Evolutionary conservation across 1,284 basidiomycete species (phyloP).

Genomic region (Thecaphora thlaspeos): DNA sequence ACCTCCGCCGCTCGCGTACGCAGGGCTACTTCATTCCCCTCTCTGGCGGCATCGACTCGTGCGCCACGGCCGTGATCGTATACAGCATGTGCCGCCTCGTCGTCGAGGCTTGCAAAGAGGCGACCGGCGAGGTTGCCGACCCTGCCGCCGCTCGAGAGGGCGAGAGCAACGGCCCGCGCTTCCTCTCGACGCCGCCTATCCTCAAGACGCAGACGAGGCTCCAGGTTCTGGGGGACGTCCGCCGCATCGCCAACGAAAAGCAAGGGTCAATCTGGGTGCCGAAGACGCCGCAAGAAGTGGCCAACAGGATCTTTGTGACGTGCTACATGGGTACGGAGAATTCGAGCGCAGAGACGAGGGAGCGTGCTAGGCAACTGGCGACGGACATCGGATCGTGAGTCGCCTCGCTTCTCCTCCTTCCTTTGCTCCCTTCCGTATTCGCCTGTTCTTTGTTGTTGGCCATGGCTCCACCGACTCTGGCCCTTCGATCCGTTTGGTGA

Average conservation of each 20-base stretch:
- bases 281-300: constrained; percentile 80
- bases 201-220: constrained; percentile 63
- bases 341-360: constrained; percentile 80
- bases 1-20: constrained; percentile 85
- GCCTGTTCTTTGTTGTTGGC: neutral
- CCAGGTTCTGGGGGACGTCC: constrained; percentile 86
- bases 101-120: constrained; percentile 67
- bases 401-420: neutral
- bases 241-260: constrained; percentile 80
- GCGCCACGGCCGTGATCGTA: constrained; percentile 91
- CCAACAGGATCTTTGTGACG: constrained; percentile 85
- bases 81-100: constrained; percentile 95
- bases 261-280: constrained; percentile 79
- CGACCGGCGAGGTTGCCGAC: no score
- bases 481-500: neutral
- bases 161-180: neutral
- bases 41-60: constrained; percentile 96
- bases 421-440: neutral
- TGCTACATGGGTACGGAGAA: constrained; percentile 99
- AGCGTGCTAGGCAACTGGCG: constrained; percentile 80
- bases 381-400: constrained; percentile 70
- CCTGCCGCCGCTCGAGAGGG: no score
- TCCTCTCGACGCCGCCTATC: constrained; percentile 2
- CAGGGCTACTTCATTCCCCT: constrained; percentile 96
- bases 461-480: neutral